Evolutionary conservation across 192 early-diverging fungal species (phyloP), one percentile per base, ranked within the genome.

Genomic region (Linnemannia exigua): DNA sequence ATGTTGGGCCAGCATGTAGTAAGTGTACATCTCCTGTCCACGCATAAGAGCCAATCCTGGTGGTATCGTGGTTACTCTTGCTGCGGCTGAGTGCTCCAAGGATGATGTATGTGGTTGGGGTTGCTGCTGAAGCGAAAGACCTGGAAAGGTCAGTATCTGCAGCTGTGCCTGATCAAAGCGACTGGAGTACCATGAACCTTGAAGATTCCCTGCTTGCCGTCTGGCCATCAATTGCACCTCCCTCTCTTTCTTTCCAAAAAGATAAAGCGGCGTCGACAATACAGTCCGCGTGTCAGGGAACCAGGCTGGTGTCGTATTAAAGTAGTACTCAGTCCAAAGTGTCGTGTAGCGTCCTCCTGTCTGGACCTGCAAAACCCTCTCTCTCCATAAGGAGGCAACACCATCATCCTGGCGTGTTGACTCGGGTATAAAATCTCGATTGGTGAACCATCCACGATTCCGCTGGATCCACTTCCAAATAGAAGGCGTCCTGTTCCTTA

Each of bases 311-410:
- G 79, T 76, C 0, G 75, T 52, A 19, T 86, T 79, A 37, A 89
- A 86, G 67, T 89, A 88, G 61, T 88, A 89, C 69, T 89, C 86
- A 8, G 79, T 25, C 88, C 88, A 89, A 7, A 89, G 61, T 33
- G 86, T 54, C 25, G 76, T 82, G 14, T 80, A 70, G 25, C 88
- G 76, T 1, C 86, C 88, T 5, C 77, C 87, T 25, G 86, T 89
- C 31, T 87, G 79, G 2, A 86, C 72, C 14, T 46, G 35, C 46
- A 89, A 68, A 17, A 85, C 86, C 1, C 70, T 46, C 17, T 84
- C 69, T 17, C 79, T 80, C 88, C 88, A 89, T 47, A 22, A 28
- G 19, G 58, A 52, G 20, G 20, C 33, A 33, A 37, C 17, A 17
- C 77, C 35, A 36, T 37, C 25, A 25, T 61, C 25, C 19, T 8